Base-by-base conservation (phyloP, 2,329 filamentous ascomycete genomes). In the Fusarium chuoi region DNA sequence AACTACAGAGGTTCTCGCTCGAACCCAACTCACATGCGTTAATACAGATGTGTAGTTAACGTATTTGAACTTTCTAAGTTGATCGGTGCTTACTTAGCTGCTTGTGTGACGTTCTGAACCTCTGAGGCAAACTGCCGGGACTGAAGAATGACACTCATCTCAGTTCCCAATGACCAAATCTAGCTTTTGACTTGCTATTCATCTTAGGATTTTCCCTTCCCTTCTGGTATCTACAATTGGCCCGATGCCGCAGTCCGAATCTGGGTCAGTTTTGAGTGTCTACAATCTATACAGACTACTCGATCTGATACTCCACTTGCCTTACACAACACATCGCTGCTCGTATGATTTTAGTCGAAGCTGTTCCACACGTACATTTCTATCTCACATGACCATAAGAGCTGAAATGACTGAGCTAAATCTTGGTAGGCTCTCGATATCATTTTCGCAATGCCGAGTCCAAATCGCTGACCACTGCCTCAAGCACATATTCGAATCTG, bases 141-240 rank as follows among this genome's bases (percentile, higher is more conserved):
- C 35, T 30, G 6, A n/a, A 14, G 20, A 18, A 38, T 18, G 24
- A 10, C 24, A n/a, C 13, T 4, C 51, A 30, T 18, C 26, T 20
- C 14, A 17, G 35, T 13, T n/a, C 8, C 20, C 4, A 28, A 28
- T 6, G 35, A 28, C 2, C 35, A 39, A 28, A 10, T 38, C 24
- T 41, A 30, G 35, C 51, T 28, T 28, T 41, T 6, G 24, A 28
- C 20, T 55, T 41, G 14, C 13, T 28, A 12, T 18, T n/a, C 26
- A 41, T 18, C 3, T 54, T 14, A 14, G 4, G 2, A 18, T 10
- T 11, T 6, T 5, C 14, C 4, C 15, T 28, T n/a, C 1, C 4
- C 1, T 28, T 13, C 7, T 14, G 5, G 6, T 18, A 18, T 7
- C 1, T n/a, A 8, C 0, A 8, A 20, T 10, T 36, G 6, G 5